A percentile compares a stretch with the other conserved stretches of the same genome.
phyloP scores from a whole-genome alignment of 2,329 filamentous ascomycete genomes.

The Ascochyta clinopodiicola region DNA sequence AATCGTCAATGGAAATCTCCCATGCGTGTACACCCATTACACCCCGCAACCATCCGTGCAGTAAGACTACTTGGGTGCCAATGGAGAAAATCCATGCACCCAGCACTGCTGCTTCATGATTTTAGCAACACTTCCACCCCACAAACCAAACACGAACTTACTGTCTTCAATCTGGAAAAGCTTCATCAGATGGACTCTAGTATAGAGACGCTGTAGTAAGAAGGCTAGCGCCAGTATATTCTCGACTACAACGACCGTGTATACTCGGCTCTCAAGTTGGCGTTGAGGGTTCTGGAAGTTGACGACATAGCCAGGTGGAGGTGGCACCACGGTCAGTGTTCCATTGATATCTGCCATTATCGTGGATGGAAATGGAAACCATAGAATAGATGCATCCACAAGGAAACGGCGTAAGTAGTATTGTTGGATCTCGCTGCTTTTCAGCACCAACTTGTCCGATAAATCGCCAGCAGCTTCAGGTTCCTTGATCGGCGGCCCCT shows the following conservation, averaged over 20 bases:
- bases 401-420: no score
- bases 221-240: constrained; percentile 28
- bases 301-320: constrained; percentile 38
- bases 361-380: no score
- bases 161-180: constrained; percentile 37
- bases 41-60: constrained; percentile 14
- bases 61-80: constrained; percentile 14
- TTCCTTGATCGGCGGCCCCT: no score
- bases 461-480: no score
- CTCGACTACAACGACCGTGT: constrained; percentile 29
- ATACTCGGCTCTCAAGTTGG: constrained; percentile 23
- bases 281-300: constrained; percentile 36
- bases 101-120: not conserved
- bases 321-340: constrained; percentile 21
- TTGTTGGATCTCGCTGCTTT: no score
- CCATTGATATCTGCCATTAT: constrained; percentile 21
- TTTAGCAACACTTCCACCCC: not conserved
- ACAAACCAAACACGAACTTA: constrained; percentile 5
- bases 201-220: constrained; percentile 37
- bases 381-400: no score
- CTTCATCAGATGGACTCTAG: constrained; percentile 29
- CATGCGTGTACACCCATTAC: constrained; percentile 27
- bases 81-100: constrained; percentile 17
- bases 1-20: constrained; percentile 18
- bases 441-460: no score